These are phyloP conservation scores for Besnoitia besnoiti DNA, from an alignment of 169 alveolate genomes.

Conservation along the genomic window DNA sequence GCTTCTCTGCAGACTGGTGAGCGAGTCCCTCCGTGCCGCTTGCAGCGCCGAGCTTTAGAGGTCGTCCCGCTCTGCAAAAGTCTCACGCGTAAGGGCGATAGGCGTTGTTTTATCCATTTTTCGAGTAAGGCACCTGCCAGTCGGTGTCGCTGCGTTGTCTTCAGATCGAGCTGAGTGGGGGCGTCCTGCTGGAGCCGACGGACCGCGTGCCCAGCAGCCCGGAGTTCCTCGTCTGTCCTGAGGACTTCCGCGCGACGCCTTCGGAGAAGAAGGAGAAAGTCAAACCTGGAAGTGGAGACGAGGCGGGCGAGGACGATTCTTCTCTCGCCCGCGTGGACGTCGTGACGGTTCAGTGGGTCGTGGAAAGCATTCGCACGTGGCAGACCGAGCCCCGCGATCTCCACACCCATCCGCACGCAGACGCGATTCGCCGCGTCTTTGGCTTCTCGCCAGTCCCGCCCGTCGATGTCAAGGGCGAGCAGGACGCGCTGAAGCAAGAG, in stretches of 20 bases:
- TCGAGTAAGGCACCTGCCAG: too few species aligned
- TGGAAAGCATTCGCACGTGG: constrained; percentile 36
- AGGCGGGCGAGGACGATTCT: background rate
- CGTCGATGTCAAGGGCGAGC: background rate
- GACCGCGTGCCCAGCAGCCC: constrained; percentile 26
- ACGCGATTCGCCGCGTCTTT: background rate
- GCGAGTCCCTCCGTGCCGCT: too few species aligned
- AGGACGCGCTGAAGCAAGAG: background rate
- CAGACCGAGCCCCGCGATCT: background rate
- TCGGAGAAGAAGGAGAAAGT: background rate
- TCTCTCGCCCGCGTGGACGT: background rate
- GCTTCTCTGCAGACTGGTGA: background rate
- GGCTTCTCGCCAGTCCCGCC: background rate
- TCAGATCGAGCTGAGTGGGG: constrained; percentile 18
- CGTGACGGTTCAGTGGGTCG: constrained; percentile 25
- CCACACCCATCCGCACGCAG: constrained; percentile 1
- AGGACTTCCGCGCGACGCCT: background rate
- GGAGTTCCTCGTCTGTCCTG: constrained; percentile 28
- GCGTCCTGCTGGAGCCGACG: background rate
- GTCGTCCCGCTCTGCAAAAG: too few species aligned
- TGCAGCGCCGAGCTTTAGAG: too few species aligned
- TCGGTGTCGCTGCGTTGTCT: too few species aligned
- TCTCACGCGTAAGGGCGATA: too few species aligned
- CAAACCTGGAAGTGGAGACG: background rate
- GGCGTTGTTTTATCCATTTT: too few species aligned